A percentile compares a stretch with the other conserved stretches of the same genome.
phyloP scores from a whole-genome alignment of 208 protist species.

The Phytomonas sp. region DNA sequence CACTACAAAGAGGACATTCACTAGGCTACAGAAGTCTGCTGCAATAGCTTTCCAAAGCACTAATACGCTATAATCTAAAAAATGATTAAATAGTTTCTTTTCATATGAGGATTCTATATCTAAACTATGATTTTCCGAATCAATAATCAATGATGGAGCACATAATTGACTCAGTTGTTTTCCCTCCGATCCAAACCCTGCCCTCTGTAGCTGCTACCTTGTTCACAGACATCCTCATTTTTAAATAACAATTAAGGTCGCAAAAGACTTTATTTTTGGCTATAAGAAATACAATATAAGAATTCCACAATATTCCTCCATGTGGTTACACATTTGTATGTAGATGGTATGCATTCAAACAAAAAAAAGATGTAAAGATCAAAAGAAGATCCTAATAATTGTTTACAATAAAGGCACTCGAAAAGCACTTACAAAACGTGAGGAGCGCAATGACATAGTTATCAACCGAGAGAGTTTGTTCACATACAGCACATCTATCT shows the following conservation, averaged over 20 bases:
- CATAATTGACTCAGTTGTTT: background rate
- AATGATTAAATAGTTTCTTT: no score
- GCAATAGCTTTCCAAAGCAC: no score
- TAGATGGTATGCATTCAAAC: conserved; percentile 23
- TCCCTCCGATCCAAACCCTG: conserved; percentile 1
- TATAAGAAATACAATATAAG: conserved; percentile 22
- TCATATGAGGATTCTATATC: no score
- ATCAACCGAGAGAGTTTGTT: conserved; percentile 23
- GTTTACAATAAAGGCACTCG: conserved; percentile 66
- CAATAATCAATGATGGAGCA: no score
- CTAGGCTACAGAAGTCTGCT: no score
- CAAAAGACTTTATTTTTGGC: no score
- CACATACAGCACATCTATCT: conserved; percentile 55
- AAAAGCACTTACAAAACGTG: conserved; percentile 59
- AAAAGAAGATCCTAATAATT: conserved; percentile 68
- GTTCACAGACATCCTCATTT: no score
- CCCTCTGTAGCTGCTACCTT: background rate
- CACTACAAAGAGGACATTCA: no score
- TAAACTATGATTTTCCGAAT: no score
- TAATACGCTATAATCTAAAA: no score
- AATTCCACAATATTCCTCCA: conserved; percentile 39
- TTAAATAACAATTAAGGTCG: no score
- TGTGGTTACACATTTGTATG: conserved; percentile 17
- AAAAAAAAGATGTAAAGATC: conserved; percentile 49
- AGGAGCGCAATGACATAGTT: conserved; percentile 52